A percentile compares a stretch with the other conserved stretches of the same genome.
These are phyloP conservation scores for Cochlearia excelsa DNA, from an alignment of 345 rosid species.

Conservation along the genomic window DNA sequence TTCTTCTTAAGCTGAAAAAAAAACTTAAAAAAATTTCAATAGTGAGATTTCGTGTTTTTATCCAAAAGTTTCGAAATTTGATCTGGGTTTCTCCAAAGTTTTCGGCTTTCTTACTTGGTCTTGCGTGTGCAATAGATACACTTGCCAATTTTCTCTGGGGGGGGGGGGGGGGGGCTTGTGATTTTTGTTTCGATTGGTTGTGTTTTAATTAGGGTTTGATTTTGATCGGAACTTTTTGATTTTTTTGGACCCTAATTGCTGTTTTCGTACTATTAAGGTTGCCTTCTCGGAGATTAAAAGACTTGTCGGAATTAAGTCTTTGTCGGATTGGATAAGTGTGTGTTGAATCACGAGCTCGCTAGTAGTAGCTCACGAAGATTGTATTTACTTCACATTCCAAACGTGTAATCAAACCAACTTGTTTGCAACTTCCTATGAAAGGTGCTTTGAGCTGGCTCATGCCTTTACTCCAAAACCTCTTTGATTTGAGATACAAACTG, in stretches of 20 bases:
- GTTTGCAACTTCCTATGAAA: conserved; percentile 27
- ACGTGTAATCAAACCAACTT: not conserved
- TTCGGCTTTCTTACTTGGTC: conserved; percentile 1
- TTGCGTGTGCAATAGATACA: conserved; percentile 19
- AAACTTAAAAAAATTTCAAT: not conserved
- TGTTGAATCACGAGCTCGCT: too few species aligned
- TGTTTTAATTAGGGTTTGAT: conserved; percentile 44
- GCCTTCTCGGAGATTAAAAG: conserved; percentile 28
- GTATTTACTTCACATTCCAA: too few species aligned
- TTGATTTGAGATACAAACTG: conserved; percentile 28
- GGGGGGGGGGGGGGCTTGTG: not conserved
- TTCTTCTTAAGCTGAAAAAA: not conserved
- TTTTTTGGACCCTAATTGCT: conserved; percentile 38
- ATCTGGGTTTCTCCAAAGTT: conserved; percentile 21
- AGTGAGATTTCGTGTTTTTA: conserved; percentile 30
- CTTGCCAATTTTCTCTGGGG: not conserved
- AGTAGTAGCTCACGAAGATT: too few species aligned
- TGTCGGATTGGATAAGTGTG: conserved; percentile 16
- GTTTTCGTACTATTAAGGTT: conserved; percentile 41
- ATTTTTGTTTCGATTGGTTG: conserved; percentile 23
- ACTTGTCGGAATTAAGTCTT: conserved; percentile 26
- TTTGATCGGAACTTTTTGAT: conserved; percentile 34
- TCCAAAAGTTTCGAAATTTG: conserved; percentile 25
- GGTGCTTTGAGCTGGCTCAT: conserved; percentile 30
- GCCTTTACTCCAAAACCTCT: conserved; percentile 14